These are phyloP conservation scores for Deuterostichococcus epilithicus DNA, from an alignment of 139 green algal genomes.

Conservation along the genomic window DNA sequence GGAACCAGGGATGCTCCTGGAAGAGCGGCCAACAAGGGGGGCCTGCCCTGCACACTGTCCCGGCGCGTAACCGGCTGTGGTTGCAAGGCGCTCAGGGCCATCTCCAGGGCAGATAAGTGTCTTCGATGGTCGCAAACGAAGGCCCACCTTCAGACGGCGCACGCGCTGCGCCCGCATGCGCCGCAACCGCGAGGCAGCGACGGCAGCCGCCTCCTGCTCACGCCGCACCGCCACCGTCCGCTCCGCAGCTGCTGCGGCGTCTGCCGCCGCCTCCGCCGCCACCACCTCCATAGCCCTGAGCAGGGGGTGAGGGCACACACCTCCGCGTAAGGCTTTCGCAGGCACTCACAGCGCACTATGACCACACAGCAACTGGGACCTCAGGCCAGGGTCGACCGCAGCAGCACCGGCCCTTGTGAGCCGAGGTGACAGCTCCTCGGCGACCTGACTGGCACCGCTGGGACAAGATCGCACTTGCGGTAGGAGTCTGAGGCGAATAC, in stretches of 20 bases:
- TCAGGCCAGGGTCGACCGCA: too few relatives aligned
- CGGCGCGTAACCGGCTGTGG: too few relatives aligned
- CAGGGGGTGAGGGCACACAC: neutral
- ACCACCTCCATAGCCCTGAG: slow-evolving; percentile 28
- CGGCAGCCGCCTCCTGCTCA: slow-evolving; percentile 26
- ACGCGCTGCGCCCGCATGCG: slow-evolving; percentile 33
- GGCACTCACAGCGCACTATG: too few relatives aligned
- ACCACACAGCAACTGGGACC: too few relatives aligned
- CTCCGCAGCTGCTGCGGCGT: slow-evolving; percentile 9
- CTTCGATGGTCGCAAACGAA: neutral
- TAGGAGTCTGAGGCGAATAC: slow-evolving; percentile 33
- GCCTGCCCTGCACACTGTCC: too few relatives aligned
- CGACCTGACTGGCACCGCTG: too few relatives aligned
- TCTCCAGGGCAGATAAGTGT: too few relatives aligned
- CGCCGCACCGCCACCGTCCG: slow-evolving; percentile 4
- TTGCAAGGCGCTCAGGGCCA: too few relatives aligned
- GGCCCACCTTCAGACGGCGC: slow-evolving; percentile 41
- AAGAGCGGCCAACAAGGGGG: too few relatives aligned
- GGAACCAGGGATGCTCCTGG: too few relatives aligned
- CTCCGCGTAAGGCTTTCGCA: slow-evolving; percentile 12
- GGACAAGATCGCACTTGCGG: slow-evolving; percentile 6
- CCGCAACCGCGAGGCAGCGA: slow-evolving; percentile 35
- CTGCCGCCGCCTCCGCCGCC: slow-evolving; percentile 22
- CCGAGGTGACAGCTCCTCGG: too few relatives aligned
- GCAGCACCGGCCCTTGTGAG: too few relatives aligned